Evolutionary conservation across 2,329 filamentous ascomycete genomes (phyloP), one percentile per base, ranked within the genome.

Genomic region (Epichloe typhina): DNA sequence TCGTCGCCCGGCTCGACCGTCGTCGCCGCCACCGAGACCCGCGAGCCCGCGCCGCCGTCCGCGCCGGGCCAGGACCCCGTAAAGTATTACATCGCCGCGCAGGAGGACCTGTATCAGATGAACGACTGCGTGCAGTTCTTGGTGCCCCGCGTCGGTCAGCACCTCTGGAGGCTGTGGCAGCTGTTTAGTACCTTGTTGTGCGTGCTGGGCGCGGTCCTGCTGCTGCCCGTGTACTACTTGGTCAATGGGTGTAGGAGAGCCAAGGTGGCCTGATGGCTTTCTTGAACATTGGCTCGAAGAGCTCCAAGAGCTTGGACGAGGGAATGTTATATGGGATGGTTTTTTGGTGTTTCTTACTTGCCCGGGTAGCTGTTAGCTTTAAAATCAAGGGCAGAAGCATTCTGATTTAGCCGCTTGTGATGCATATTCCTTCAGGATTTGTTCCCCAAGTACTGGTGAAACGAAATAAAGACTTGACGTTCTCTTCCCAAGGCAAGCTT

Each of bases 81-180:
- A 19, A 62, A 56, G 35, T 93, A 89, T 68, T 86, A 83, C 62
- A 90, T 95, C 55, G 66, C 72, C 6, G 76, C 73, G 17, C 89
- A 95, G 63, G 82, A 94, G 56, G 88, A 95, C 62, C 68, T 90
- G 7, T 95, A 95, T 61, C 86, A 91, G 59, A 73, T 80, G 1
- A 83, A 81, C 46, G 84, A 95, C 57, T 83, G 83, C 55, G 70
- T 91, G 54, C 83, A 83, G 58, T 93, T 94, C 61, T 58, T 90
- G 17, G 59, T 77, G 15, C 80, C 84, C 11, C 74, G 77, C 0
- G 66, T 83, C 0, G 80, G 79, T 0, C 66, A 71, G 7, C 60
- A 77, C 23, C 64, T 88, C 1, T 72, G 77, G 65, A 55, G 74
- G 3, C 9, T 59, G 0, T 84, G 77, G 74, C 84, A 89, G 62